Percentiles rank a stretch among this genome's conserved stretches.
Conservation (phyloP, 2,329 filamentous ascomycete genomes). For the Ambrosiella cleistominuta region DNA sequence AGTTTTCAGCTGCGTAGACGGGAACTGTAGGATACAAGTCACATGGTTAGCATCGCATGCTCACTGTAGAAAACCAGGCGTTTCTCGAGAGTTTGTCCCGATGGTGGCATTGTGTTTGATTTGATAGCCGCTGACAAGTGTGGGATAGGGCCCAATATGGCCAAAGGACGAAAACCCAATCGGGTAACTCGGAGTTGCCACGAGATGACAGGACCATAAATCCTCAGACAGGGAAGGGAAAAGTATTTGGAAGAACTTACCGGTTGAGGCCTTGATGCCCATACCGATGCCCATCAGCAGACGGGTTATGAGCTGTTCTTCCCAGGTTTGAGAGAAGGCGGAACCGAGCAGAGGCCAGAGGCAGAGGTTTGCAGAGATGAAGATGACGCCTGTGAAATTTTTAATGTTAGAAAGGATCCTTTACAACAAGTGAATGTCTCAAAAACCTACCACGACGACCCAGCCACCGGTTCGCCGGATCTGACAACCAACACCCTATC, state of each 20-base stretch:
- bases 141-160: no score
- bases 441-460: constrained; percentile 33
- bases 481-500: constrained; percentile 39
- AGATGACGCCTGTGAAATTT: constrained; percentile 33
- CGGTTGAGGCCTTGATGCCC: constrained; percentile 31
- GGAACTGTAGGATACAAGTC: constrained; percentile 21
- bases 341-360: constrained; percentile 43
- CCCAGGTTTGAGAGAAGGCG: constrained; percentile 40
- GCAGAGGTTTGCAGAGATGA: constrained; percentile 44
- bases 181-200: neutral
- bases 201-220: no score
- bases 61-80: neutral
- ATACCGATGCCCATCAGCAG: constrained; percentile 41
- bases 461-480: constrained; percentile 42
- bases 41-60: neutral
- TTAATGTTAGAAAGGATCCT: neutral
- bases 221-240: neutral
- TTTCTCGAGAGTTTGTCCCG: no score
- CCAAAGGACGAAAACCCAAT: neutral
- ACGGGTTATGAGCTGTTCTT: constrained; percentile 31
- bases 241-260: neutral
- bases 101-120: no score
- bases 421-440: neutral
- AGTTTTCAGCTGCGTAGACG: constrained; percentile 35
- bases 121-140: no score